Base-by-base conservation (phyloP, 2,329 filamentous ascomycete genomes). In the Colletotrichum sp. region DNA sequence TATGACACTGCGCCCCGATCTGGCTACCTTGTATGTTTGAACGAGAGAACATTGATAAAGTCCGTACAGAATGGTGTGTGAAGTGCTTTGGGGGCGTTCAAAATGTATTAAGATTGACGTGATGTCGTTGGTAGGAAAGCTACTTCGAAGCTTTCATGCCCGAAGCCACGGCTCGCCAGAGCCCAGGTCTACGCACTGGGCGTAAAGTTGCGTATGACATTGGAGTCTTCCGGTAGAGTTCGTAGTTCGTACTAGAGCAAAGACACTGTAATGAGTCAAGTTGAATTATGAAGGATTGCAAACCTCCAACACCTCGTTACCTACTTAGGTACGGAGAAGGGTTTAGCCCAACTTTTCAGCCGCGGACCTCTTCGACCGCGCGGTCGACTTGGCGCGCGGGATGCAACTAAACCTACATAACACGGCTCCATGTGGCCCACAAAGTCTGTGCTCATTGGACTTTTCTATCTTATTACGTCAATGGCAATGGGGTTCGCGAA, bases 1-100 rank as follows among this genome's bases (percentile, higher is more conserved):
- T 36, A 1, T 39, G 8, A 39, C 1, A 39, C 2, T 39, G 2
- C 16, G 9, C 36, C 36, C 5, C 18, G 36, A 39, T 16, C 36
- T 0, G 8, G 2, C 36, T 39, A 18, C 2, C 36, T 18, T 1
- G 8, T 15, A 18, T 39, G 36, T 9, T 39, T 39, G 15, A 39
- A 3, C 2, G 36, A 8, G 15, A 39, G 36, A 1, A 18, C 9
- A 39, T 39, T 18, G 0, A 1, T 39, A 18, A 39, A 39, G 8
- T 39, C 36, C 36, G 36, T 16, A 39, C 0, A 16, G 15, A 18
- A 3, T 39, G 8, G 8, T 39, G 15, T 18, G 36, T 39, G 36
- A 39, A 8, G 18, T 39, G 22, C 0, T 18, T 39, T 18, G 0
- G 15, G 9, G 36, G 36, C 0, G 1, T 39, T 2, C 16, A 18